Evolutionary conservation across 257 asterid species (phyloP).

Genomic region (Ballota nigra): DNA sequence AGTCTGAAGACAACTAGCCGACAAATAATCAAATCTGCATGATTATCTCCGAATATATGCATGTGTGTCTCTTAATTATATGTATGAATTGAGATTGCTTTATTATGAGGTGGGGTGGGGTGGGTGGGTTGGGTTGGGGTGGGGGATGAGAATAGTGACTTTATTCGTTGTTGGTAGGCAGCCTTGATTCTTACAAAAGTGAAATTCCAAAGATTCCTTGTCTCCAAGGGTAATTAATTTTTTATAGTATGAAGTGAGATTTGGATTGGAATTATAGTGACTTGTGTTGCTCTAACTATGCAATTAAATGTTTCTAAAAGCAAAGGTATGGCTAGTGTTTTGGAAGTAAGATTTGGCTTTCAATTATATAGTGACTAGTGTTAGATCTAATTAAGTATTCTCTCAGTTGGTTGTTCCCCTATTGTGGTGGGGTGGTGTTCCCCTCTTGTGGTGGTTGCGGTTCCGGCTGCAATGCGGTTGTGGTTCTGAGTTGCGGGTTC

Average conservation of each 20-base stretch:
- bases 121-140: background rate
- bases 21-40: slow-evolving; percentile 58
- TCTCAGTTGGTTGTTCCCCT: too few species aligned
- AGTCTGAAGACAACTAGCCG: slow-evolving; percentile 42
- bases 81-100: too few species aligned
- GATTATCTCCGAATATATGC: slow-evolving; percentile 36
- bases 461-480: too few species aligned
- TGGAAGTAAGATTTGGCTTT: too few species aligned
- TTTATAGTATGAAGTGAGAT: background rate
- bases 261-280: background rate
- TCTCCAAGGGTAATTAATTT: slow-evolving; percentile 18
- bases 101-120: slow-evolving; percentile 19
- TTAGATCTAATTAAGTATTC: too few species aligned
- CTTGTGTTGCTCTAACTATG: background rate
- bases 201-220: slow-evolving; percentile 47
- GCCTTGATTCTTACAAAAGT: slow-evolving; percentile 57
- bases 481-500: too few species aligned
- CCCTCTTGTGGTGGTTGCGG: too few species aligned
- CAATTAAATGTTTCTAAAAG: too few species aligned
- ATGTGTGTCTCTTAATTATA: slow-evolving; percentile 17
- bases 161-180: slow-evolving; percentile 49
- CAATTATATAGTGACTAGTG: too few species aligned
- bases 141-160: slow-evolving; percentile 30
- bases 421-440: too few species aligned
- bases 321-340: too few species aligned